Evolutionary conservation across 2,329 filamentous ascomycete species (phyloP).

Genomic region (Alternaria triticimaculans): DNA sequence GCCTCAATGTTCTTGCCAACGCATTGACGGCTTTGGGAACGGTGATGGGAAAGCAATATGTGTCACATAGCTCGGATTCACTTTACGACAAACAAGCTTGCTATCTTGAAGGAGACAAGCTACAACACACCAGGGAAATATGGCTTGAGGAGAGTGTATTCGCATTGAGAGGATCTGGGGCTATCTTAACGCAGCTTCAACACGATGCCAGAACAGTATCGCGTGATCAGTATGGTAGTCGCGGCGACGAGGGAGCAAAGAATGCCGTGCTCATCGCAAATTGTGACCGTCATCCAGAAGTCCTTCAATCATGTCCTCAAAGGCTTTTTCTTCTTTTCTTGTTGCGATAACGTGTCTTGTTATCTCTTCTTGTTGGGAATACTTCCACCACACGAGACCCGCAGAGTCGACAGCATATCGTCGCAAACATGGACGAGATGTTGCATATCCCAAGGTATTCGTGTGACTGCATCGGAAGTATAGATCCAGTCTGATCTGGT

Average conservation of each 20-base stretch:
- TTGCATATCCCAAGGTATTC: neutral
- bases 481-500: conserved; percentile 40
- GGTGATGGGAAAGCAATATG: neutral
- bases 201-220: neutral
- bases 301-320: conserved; percentile 27
- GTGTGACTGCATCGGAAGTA: neutral
- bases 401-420: neutral
- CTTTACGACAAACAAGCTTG: neutral
- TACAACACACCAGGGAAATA: neutral
- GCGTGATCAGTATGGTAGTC: neutral
- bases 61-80: neutral
- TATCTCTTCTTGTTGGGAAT: conserved; percentile 28
- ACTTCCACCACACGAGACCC: neutral
- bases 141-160: neutral
- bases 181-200: neutral
- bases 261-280: neutral
- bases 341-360: conserved; percentile 11
- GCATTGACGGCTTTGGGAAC: too few relatives aligned
- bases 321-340: conserved; percentile 18
- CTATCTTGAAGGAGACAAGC: neutral
- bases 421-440: neutral
- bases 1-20: too few relatives aligned
- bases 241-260: neutral
- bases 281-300: conserved; percentile 3
- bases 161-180: conserved; percentile 17